phyloP scores from a whole-genome alignment of 2,329 filamentous ascomycete genomes.

The Fusarium incarnatum region DNA sequence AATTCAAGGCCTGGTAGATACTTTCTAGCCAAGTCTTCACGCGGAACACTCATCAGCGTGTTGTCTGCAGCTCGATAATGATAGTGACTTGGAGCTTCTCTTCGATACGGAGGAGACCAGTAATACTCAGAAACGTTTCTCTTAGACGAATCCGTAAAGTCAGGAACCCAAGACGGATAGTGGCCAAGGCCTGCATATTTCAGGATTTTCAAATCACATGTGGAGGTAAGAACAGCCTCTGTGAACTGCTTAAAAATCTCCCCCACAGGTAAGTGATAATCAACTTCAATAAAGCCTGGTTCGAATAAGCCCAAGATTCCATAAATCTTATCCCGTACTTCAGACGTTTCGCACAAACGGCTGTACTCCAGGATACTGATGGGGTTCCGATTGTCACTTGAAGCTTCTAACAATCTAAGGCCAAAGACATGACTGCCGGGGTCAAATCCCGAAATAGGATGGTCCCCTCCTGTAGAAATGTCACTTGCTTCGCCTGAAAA shows the following conservation, averaged over 20 bases:
- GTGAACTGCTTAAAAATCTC: slow-evolving; percentile 21
- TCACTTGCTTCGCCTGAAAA: slow-evolving; percentile 1
- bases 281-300: not conserved
- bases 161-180: slow-evolving; percentile 23
- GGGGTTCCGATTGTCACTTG: not conserved
- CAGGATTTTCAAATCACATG: not conserved
- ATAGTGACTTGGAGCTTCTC: not conserved
- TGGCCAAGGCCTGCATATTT: not conserved
- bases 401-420: not conserved
- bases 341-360: slow-evolving; percentile 6
- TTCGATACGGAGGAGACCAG: not conserved
- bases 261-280: slow-evolving; percentile 4
- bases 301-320: slow-evolving; percentile 17
- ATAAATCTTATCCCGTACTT: slow-evolving; percentile 23
- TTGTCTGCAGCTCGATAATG: not conserved
- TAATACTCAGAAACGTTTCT: accelerated
- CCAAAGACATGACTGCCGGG: slow-evolving; percentile 9
- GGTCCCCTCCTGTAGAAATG: not conserved
- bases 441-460: slow-evolving; percentile 8
- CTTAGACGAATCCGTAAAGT: not conserved
- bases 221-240: not conserved
- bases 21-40: accelerated
- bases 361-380: slow-evolving; percentile 20
- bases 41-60: not conserved
- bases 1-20: not conserved